Base-by-base conservation (phyloP, 768 basidiomycete genomes). In the Russula brevipes region DNA sequence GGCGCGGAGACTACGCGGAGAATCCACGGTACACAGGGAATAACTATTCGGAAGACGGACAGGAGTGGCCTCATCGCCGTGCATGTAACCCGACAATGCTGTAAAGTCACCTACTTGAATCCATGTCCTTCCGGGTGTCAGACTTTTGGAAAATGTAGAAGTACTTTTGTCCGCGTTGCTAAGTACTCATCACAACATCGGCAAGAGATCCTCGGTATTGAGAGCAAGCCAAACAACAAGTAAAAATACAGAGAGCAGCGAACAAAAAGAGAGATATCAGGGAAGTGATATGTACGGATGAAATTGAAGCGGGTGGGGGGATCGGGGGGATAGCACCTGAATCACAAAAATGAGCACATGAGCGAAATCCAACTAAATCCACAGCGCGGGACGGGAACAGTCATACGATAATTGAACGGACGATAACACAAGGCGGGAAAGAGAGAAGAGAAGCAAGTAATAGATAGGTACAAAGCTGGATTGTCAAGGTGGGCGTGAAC, bases 401-500 rank as follows among this genome's bases (percentile, higher is more conserved):
- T 58, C 46, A 54, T 64, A 64, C 63, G 57, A 64, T 64, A 64
- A 59, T 59, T 64, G 63, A 64, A 57, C n/a, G 35, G 53, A 35
- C 39, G 63, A 64, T 64, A 64, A 59, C 39, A 66, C 54, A 58
- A 68, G 60, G 66, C 42, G n/a, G 16, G 41, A 57, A 54, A 19
- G 11, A 19, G 44, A 53, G 45, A 58, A 59, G 46, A 54, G 39
- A 45, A 66, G 47, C 62, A 60, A 64, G 44, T 57, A 65, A 62
- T 68, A 68, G 52, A 61, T 58, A 65, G 35, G 52, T 50, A 51
- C 42, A 67, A 30, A 59, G 33, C 46, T 4, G 19, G 54, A 47
- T 17, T 38, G 45, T 73, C 64, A 70, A 75, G 73, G 61, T 66
- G 59, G 57, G 59, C 36, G 10, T 41, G 36, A 44, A 47, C 11